These are phyloP conservation scores for Diaporthe citrichinensis DNA, from an alignment of 2,329 filamentous ascomycete genomes.

Conservation along the genomic window DNA sequence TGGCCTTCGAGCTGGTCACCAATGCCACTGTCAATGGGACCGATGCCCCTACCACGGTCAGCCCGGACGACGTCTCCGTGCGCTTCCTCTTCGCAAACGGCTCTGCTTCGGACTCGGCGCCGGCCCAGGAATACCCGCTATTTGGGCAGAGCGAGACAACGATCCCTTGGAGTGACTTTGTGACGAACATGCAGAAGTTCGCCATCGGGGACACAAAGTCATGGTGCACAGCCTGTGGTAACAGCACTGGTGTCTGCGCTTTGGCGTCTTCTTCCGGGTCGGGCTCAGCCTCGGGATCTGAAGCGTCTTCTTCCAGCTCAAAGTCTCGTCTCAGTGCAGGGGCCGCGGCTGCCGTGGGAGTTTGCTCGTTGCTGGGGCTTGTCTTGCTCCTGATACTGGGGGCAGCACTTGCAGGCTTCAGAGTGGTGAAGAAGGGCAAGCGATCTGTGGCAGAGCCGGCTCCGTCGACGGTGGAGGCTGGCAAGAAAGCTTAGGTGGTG, in stretches of 20 bases:
- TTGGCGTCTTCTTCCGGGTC: constrained; percentile 47
- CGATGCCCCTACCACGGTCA: constrained; percentile 53
- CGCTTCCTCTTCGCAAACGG: constrained; percentile 75
- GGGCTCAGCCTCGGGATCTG: constrained; percentile 44
- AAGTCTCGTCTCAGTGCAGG: constrained; percentile 33
- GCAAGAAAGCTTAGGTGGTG: constrained; percentile 33
- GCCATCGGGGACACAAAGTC: constrained; percentile 73
- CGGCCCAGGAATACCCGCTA: constrained; percentile 67
- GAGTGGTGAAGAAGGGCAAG: constrained; percentile 35
- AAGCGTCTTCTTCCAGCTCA: constrained; percentile 4
- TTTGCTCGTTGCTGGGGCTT: constrained; percentile 35
- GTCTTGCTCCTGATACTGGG: constrained; percentile 32
- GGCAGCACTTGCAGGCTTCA: constrained; percentile 36
- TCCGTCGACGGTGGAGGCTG: constrained; percentile 5
- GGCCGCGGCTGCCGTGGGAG: constrained; percentile 34
- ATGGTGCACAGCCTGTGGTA: constrained; percentile 85
- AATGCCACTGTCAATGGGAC: constrained; percentile 58
- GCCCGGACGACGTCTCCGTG: constrained; percentile 64
- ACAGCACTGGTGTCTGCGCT: constrained; percentile 77
- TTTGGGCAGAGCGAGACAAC: constrained; percentile 70
- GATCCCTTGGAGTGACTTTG: constrained; percentile 80
- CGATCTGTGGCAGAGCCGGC: neutral
- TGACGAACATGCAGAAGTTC: constrained; percentile 73
- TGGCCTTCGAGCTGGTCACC: constrained; percentile 82
- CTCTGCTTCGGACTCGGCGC: constrained; percentile 64